Conservation (phyloP, 768 basidiomycete genomes). For the Pseudohyphozyma bogoriensis region DNA sequence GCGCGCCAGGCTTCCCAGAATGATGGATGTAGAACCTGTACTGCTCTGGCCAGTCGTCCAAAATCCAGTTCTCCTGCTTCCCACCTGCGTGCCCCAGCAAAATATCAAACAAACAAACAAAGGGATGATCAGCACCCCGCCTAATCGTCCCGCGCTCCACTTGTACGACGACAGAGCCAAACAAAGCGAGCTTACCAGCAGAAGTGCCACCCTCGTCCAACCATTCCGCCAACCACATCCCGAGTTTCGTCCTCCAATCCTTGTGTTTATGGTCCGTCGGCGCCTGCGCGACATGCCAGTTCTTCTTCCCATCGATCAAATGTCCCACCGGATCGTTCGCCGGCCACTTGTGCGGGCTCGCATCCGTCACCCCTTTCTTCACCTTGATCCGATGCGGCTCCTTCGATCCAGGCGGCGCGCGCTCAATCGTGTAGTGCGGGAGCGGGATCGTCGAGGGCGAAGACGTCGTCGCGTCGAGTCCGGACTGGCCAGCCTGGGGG, state of each 20-base stretch:
- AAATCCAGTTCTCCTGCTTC: constrained; percentile 44
- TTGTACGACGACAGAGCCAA: neutral
- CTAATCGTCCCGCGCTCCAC: neutral
- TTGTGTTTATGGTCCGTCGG: neutral
- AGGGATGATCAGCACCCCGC: no score
- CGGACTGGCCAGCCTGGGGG: no score
- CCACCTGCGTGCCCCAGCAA: neutral
- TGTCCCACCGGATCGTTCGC: neutral
- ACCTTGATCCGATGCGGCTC: constrained; percentile 8
- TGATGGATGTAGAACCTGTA: constrained; percentile 68
- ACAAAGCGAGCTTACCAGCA: constrained; percentile 7
- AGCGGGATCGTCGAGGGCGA: constrained; percentile 2
- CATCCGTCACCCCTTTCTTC: constrained; percentile 10
- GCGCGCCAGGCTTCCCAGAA: constrained; percentile 45
- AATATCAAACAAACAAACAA: no score
- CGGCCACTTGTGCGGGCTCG: neutral
- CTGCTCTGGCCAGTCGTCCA: constrained; percentile 55
- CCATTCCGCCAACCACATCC: constrained; percentile 41
- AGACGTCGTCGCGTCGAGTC: no score
- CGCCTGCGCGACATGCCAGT: constrained; percentile 1
- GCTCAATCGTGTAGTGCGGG: constrained; percentile 15
- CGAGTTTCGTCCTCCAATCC: constrained; percentile 43
- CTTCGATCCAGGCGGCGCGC: neutral
- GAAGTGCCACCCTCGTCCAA: constrained; percentile 34
- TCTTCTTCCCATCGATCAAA: neutral